phyloP scores from a whole-genome alignment of 805 yeast genomes.

The Starmerella potacharoeniae region DNA sequence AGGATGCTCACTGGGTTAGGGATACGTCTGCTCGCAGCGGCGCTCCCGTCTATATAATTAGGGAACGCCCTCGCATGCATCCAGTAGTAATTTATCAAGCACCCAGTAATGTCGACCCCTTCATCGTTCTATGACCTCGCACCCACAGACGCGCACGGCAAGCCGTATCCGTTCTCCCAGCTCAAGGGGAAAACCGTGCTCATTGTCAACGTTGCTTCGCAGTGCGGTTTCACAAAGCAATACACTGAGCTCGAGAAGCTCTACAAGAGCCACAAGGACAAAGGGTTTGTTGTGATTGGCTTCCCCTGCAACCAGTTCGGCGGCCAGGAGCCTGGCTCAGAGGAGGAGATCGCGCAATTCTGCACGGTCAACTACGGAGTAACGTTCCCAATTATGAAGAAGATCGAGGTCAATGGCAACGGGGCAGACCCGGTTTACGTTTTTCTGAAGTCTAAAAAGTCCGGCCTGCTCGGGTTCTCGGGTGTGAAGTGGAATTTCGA shows the following conservation, averaged over 20 bases:
- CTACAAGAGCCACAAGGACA: slow-evolving; percentile 49
- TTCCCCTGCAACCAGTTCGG: slow-evolving; percentile 92
- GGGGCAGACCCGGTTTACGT: slow-evolving; percentile 69
- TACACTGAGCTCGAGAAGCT: slow-evolving; percentile 59
- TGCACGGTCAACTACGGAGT: slow-evolving; percentile 82
- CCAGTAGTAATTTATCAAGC: too few species aligned
- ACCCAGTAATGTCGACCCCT: background rate
- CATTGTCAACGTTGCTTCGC: slow-evolving; percentile 79
- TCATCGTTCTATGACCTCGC: slow-evolving; percentile 48
- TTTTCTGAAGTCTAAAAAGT: slow-evolving; percentile 57
- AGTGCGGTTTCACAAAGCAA: slow-evolving; percentile 71
- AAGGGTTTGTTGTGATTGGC: slow-evolving; percentile 60
- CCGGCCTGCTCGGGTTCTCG: slow-evolving; percentile 52
- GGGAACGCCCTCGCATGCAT: too few species aligned
- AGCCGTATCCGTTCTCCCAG: slow-evolving; percentile 47
- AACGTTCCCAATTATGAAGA: slow-evolving; percentile 75
- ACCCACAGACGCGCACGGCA: slow-evolving; percentile 50
- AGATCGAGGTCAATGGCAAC: slow-evolving; percentile 81
- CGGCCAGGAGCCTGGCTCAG: slow-evolving; percentile 61
- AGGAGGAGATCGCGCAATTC: slow-evolving; percentile 57
- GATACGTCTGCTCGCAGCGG: too few species aligned
- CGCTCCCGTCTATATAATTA: too few species aligned
- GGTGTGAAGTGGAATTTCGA: slow-evolving; percentile 75
- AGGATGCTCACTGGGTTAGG: too few species aligned
- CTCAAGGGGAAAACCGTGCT: slow-evolving; percentile 71